Percentiles rank a stretch among this genome's conserved stretches.
Conservation (phyloP, 2,329 filamentous ascomycete genomes). For the Cryphonectria parasitica region DNA sequence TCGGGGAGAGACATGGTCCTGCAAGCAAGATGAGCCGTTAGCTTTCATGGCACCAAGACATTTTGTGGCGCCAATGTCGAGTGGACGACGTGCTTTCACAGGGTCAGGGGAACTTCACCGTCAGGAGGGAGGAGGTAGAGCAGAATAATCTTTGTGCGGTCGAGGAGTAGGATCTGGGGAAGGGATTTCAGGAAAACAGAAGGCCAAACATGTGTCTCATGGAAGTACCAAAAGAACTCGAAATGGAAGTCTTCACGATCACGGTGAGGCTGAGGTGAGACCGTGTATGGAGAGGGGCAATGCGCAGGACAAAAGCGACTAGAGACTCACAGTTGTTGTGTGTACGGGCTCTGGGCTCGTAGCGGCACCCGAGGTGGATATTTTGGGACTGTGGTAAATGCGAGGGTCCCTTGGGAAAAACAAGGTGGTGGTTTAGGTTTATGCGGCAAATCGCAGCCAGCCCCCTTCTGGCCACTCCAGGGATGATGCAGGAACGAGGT, state of each 20-base stretch:
- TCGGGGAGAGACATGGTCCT: slow-evolving; percentile 65
- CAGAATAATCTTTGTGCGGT: neutral
- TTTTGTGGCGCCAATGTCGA: slow-evolving; percentile 1
- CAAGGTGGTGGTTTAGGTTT: slow-evolving; percentile 16
- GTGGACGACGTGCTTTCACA: neutral
- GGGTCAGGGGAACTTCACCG: slow-evolving; percentile 28
- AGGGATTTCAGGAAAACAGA: neutral
- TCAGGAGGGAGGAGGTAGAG: slow-evolving; percentile 16
- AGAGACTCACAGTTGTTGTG: slow-evolving; percentile 26
- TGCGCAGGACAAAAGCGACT: slow-evolving; percentile 15
- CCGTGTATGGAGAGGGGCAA: slow-evolving; percentile 17
- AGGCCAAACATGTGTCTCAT: slow-evolving; percentile 8
- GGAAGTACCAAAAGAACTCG: neutral
- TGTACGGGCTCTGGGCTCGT: slow-evolving; percentile 23
- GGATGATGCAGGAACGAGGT: slow-evolving; percentile 27
- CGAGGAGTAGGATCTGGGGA: neutral
- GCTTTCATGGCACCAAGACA: slow-evolving; percentile 16
- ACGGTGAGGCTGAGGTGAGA: slow-evolving; percentile 16
- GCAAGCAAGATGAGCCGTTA: slow-evolving; percentile 31
- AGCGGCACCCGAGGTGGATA: slow-evolving; percentile 19
- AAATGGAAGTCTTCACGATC: slow-evolving; percentile 2
- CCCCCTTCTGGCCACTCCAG: slow-evolving; percentile 13
- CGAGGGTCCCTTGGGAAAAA: slow-evolving; percentile 25
- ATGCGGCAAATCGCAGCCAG: slow-evolving; percentile 17
- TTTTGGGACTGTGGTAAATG: slow-evolving; percentile 15